Evolutionary conservation across 345 rosid species (phyloP).

Genomic region (Garcia nutans): DNA sequence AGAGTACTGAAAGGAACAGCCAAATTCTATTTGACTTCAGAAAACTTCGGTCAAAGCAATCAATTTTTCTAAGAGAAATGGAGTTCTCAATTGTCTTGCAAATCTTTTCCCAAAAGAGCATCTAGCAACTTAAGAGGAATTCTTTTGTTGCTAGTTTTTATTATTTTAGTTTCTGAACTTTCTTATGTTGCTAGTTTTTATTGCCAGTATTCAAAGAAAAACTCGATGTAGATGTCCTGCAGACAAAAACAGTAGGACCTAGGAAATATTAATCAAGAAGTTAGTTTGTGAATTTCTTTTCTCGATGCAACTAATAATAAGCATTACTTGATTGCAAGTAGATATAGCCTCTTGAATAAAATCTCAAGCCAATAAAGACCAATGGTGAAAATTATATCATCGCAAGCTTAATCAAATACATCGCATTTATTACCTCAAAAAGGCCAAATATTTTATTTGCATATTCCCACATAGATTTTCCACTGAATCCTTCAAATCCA

Average conservation of each 20-base stretch:
- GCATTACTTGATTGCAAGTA: not conserved
- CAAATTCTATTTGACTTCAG: too few species aligned
- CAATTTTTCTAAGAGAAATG: too few species aligned
- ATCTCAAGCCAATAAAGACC: not conserved
- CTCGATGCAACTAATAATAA: not conserved
- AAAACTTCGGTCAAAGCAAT: too few species aligned
- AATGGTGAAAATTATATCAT: not conserved
- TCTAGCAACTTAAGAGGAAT: too few species aligned
- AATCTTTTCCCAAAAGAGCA: too few species aligned
- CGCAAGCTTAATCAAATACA: not conserved
- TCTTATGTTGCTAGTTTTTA: too few species aligned
- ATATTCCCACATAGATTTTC: slow-evolving; percentile 82
- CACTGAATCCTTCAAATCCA: slow-evolving; percentile 96
- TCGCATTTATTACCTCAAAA: slow-evolving; percentile 58
- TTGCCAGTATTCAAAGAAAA: too few species aligned
- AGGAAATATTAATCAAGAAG: not conserved
- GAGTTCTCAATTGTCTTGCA: too few species aligned
- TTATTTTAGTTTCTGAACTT: not conserved
- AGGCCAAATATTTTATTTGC: slow-evolving; percentile 76
- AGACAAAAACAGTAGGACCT: not conserved
- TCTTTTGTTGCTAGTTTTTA: too few species aligned
- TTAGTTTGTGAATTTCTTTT: not conserved
- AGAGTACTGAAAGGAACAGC: too few species aligned
- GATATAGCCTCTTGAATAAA: not conserved
- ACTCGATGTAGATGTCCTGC: too few species aligned